phyloP scores from a whole-genome alignment of 2,329 filamentous ascomycete genomes.

The Colletotrichum sublineola region DNA sequence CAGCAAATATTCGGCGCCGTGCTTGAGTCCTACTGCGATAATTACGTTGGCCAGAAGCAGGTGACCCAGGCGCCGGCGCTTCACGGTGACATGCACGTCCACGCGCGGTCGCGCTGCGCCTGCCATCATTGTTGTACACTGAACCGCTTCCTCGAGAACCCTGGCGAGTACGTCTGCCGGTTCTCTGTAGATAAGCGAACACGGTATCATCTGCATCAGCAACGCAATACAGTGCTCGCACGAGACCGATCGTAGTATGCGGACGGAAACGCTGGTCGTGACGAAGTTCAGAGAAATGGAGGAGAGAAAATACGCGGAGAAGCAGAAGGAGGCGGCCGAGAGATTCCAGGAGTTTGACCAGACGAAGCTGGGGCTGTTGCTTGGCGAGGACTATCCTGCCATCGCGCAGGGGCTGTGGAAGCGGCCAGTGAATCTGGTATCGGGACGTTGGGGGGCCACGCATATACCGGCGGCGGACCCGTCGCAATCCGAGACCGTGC shows the following conservation, averaged over 20 bases:
- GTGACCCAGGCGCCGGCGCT: background rate
- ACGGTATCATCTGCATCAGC: slow-evolving; percentile 45
- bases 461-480: background rate
- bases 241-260: slow-evolving; percentile 34
- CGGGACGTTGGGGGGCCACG: background rate
- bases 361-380: slow-evolving; percentile 24
- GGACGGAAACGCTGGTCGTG: slow-evolving; percentile 45
- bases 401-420: slow-evolving; percentile 18
- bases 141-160: slow-evolving; percentile 47
- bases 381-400: slow-evolving; percentile 27
- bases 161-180: background rate
- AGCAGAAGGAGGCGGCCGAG: slow-evolving; percentile 12
- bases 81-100: slow-evolving; percentile 12
- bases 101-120: slow-evolving; percentile 37
- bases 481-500: background rate
- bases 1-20: slow-evolving; percentile 46
- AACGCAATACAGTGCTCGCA: slow-evolving; percentile 44
- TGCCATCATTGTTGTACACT: slow-evolving; percentile 47
- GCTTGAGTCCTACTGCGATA: slow-evolving; percentile 44
- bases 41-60: slow-evolving; percentile 45
- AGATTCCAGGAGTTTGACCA: slow-evolving; percentile 25
- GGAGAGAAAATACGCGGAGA: background rate
- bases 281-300: slow-evolving; percentile 43
- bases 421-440: slow-evolving; percentile 4
- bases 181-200: slow-evolving; percentile 43